Conservation (phyloP, 106 monocot species). For the Iris macrosiphon region DNA sequence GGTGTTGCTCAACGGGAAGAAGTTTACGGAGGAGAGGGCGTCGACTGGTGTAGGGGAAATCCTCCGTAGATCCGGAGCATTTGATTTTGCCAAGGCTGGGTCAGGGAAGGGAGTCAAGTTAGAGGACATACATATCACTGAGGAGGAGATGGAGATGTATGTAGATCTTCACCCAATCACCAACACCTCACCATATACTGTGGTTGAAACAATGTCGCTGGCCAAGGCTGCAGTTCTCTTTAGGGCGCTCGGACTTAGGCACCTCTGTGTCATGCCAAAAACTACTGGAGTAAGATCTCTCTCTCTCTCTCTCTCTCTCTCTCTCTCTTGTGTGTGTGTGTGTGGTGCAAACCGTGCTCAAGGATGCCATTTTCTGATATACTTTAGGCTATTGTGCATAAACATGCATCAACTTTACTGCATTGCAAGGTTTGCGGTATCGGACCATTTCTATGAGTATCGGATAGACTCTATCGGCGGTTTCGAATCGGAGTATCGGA, state of each 20-base stretch:
- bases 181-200: conserved; percentile 69
- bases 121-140: conserved; percentile 43
- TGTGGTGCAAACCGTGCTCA: too few species aligned
- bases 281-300: conserved; percentile 37
- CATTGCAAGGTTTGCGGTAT: too few species aligned
- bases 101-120: conserved; percentile 67
- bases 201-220: conserved; percentile 65
- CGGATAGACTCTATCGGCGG: too few species aligned
- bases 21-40: conserved; percentile 53
- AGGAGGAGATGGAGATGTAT: conserved; percentile 82
- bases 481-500: too few species aligned
- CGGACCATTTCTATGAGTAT: too few species aligned
- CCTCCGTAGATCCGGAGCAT: conserved; percentile 36
- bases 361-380: too few species aligned
- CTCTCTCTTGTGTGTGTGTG: neutral
- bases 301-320: conserved; percentile 3
- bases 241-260: conserved; percentile 55
- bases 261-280: conserved; percentile 71
- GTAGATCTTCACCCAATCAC: conserved; percentile 63
- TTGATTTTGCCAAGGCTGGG: conserved; percentile 70
- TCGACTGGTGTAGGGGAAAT: conserved; percentile 19
- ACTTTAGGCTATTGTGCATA: too few species aligned
- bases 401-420: too few species aligned
- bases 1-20: conserved; percentile 66
- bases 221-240: conserved; percentile 71